These are phyloP conservation scores for Ehretia macrophylla DNA, from an alignment of 257 asterid species.

Conservation along the genomic window DNA sequence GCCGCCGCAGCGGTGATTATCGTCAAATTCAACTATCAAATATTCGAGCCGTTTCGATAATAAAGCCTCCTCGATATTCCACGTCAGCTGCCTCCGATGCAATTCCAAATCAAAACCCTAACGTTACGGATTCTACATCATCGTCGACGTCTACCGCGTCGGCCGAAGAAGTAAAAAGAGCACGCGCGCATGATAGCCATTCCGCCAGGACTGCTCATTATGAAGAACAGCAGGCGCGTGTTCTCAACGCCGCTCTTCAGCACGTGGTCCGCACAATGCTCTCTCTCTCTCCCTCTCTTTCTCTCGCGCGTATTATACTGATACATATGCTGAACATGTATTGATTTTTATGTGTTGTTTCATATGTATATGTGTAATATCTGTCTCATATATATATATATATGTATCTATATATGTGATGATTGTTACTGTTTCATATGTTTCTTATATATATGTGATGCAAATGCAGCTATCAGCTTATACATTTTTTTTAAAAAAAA, in stretches of 20 bases:
- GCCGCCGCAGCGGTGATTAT: slow-evolving; percentile 18
- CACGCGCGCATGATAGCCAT: slow-evolving; percentile 1
- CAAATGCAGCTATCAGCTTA: no score
- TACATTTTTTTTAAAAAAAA: no score
- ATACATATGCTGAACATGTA: background rate
- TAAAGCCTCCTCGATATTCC: slow-evolving; percentile 27
- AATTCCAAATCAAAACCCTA: slow-evolving; percentile 30
- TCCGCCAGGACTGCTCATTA: slow-evolving; percentile 31
- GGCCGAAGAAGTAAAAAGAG: slow-evolving; percentile 16
- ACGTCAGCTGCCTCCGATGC: slow-evolving; percentile 34
- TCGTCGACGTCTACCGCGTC: slow-evolving; percentile 26
- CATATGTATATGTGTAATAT: background rate
- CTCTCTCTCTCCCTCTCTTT: background rate
- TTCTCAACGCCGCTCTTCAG: slow-evolving; percentile 68
- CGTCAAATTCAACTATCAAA: slow-evolving; percentile 6
- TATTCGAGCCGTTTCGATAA: slow-evolving; percentile 16
- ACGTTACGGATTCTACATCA: slow-evolving; percentile 23
- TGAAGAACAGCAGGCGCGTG: slow-evolving; percentile 75
- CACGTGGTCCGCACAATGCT: slow-evolving; percentile 58
- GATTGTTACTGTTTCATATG: no score
- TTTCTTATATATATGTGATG: no score
- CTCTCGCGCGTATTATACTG: no score
- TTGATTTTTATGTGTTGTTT: background rate
- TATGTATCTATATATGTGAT: no score
- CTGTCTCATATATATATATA: no score